Base-by-base conservation (phyloP, 2,329 filamentous ascomycete species). In the Waltergamsia citrina region DNA sequence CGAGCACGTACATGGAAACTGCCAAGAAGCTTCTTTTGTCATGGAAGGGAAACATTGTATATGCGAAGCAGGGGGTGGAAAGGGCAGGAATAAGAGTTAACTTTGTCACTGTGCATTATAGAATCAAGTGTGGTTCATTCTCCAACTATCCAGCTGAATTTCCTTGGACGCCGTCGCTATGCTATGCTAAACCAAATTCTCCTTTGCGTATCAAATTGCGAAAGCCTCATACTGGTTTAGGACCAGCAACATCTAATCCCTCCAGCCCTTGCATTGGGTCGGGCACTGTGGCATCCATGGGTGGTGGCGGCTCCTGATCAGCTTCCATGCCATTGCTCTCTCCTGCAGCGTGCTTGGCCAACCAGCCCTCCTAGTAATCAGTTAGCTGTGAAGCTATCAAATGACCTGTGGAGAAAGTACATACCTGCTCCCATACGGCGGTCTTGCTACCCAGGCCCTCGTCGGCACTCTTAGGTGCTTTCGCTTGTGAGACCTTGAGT, bases 191-290 rank as follows among this genome's bases (percentile, higher is more conserved):
- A 43, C 42, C 33, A 39, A 45, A 44, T 35, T 41, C 23, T 46
- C 44, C 25, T 38, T 36, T 25, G 17, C 20, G 32, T 35, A 29
- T 16, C 27, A n/a, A n/a, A n/a, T 32, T 29, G 35, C 36, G 23
- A 32, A 24, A 22, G 21, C 33, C 43, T 74, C 56, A 92, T 50
- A 75, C 78, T 35, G 74, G 81, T 57, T 85, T 88, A 10, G 92
- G 92, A 7, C 93, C 93, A 36, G 90, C 93, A 48, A 96, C 85
- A 59, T 96, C 93, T 35, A 96, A 66, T 12, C 84, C 85, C 56
- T 96, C 88, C 6, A 98, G 64, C 22, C 88, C 90, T 60, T 95
- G 86, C 92, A 98, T 98, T 4, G 90, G 86, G 61, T 96, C 87
- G 47, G 81, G 74, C 2, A 73, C 70, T 29, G 61, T 67, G 38